Evolutionary conservation across 2,329 filamentous ascomycete genomes (phyloP), one percentile per base, ranked within the genome.

Genomic region (Torrubiella hemipterigena): DNA sequence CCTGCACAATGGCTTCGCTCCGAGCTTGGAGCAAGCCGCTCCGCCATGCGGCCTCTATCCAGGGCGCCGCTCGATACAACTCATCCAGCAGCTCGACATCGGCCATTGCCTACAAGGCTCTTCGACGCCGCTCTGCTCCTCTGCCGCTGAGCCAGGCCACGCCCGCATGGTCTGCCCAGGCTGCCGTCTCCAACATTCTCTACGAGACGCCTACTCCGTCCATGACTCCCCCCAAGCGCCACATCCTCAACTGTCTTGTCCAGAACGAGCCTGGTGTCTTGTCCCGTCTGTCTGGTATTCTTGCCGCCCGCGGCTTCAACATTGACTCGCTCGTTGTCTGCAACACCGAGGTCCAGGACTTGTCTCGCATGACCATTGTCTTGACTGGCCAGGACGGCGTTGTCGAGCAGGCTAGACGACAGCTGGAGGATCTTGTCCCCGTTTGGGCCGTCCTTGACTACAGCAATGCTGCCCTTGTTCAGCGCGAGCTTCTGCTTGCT

Each of bases 381-480:
- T 70, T 98, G 31, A 86, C 86, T 34, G 91, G 91, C 11, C 87
- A 95, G 60, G 91, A 96, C 49, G 89, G 89, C 33, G 89, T 96
- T 21, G 86, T 98, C 17, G 91, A 98, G 68, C 91, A 98, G 63
- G 91, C 91, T 34, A 77, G 91, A 41, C 73, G 91, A 41, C 91
- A 98, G 63, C 67, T 98, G 34, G 91, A 98, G 61, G 91, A 98
- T 50, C 67, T 98, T 30, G 91, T 98, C 16, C 91, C 91, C 16
- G 91, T 98, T 36, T 98, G 91, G 91, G 91, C 91, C 32, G 91
- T 98, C 20, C 66, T 98, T 35, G 91, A 98, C 61, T 98, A 98
- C 63, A 96, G 87, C 37, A 73, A 77, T 38, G 79, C 91, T 5
- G 84, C 91, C 3, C 75, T 98, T 16, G 91, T 98, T 14, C 91